Base-by-base conservation (phyloP, 805 yeast species). In the Candida vartiovaarae region DNA sequence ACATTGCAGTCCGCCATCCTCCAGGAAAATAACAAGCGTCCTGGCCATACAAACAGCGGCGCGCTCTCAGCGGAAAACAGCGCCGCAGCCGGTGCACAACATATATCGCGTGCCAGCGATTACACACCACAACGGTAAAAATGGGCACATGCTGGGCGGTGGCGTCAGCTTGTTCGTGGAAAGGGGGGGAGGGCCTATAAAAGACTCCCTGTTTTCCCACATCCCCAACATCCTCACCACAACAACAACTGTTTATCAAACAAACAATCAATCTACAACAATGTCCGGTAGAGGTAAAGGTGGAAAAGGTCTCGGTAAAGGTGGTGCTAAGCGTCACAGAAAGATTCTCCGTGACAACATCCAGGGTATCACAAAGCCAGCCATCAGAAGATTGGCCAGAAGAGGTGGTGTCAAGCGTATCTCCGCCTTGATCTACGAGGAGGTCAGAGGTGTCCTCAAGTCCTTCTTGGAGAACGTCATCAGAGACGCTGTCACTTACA, bases 321-420 rank as follows among this genome's bases (percentile, higher is more conserved):
- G 97, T 76, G 99, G 99, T 78, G 99, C 99, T 65, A 91, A 91
- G 84, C 89, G 99, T 76, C 99, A 91, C 89, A 88, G 98, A 83
- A 90, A 90, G 88, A 87, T 91, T 74, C 80, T 90, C 58, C 90
- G 98, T 81, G 99, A 93, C 74, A 93, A 91, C 91, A 91, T 93
- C 61, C 97, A 90, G 76, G 99, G 99, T 80, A 91, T 91, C 70
- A 91, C 99, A 53, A 91, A 91, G 82, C 99, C 99, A 68, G 99
- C 99, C 67, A 91, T 91, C 68, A 89, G 99, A 80, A 91, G 99
- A 87, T 84, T 91, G 64, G 99, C 99, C 42, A 91, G 99, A 84
- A 89, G 99, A 87, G 99, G 99, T 78, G 99, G 99, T 90, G 99
- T 91, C 68, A 91, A 91, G 84, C 96, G 99, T 86, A 91, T 91